Evolutionary conservation across 139 green algal species (phyloP).

Genomic region (Picochlorum sp.): DNA sequence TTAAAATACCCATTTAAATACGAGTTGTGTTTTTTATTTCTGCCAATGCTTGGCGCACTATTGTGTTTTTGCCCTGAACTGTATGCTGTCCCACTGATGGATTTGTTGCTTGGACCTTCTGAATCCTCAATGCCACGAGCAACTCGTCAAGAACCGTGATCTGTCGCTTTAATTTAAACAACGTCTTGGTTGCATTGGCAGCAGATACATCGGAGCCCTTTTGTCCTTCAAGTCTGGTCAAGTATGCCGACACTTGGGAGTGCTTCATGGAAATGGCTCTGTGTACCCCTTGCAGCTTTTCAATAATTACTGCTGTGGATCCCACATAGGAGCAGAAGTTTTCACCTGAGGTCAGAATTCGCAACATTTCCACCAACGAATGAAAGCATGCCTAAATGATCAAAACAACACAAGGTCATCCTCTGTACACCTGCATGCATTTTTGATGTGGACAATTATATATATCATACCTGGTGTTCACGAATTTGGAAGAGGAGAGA

Average conservation of each 20-base stretch:
- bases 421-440: too few species aligned
- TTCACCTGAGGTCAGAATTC: too few species aligned
- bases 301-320: conserved; percentile 18
- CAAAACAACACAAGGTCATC: too few species aligned
- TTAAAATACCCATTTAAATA: conserved; percentile 19
- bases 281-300: conserved; percentile 54
- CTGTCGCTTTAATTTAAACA: conserved; percentile 42
- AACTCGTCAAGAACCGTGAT: conserved; percentile 34
- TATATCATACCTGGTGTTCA: too few species aligned
- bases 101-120: not conserved
- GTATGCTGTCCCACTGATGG: not conserved
- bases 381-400: too few species aligned
- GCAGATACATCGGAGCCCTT: conserved; percentile 66
- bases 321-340: not conserved
- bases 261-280: conserved; percentile 59
- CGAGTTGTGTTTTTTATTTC: conserved; percentile 1
- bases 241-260: conserved; percentile 63
- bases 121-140: not conserved
- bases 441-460: too few species aligned
- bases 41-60: conserved; percentile 12
- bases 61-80: conserved; percentile 17
- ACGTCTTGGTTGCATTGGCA: conserved; percentile 47
- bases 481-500: too few species aligned
- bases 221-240: conserved; percentile 59
- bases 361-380: too few species aligned